A percentile compares a stretch with the other conserved stretches of the same genome.
phyloP scores from a whole-genome alignment of 441 rosid species.

The Dalechampia spathulata region DNA sequence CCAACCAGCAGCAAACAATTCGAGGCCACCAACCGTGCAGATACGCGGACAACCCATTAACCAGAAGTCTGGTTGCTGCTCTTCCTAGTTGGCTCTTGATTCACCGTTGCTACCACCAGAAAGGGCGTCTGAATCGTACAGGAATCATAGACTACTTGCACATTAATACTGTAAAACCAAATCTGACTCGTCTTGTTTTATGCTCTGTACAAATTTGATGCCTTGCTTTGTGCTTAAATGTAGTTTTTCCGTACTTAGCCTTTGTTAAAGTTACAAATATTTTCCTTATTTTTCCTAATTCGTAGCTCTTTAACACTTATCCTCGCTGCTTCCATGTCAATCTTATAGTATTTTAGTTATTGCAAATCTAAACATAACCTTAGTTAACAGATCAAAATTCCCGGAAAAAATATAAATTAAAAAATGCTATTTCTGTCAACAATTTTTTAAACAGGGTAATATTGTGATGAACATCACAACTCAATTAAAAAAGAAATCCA shows the following conservation, averaged over 20 bases:
- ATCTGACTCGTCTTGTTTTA: constrained; percentile 14
- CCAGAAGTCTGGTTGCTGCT: constrained; percentile 90
- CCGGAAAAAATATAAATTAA: too few species aligned
- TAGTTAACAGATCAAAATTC: too few species aligned
- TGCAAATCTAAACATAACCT: too few species aligned
- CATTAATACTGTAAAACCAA: constrained; percentile 5
- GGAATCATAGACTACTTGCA: constrained; percentile 12
- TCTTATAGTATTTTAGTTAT: too few species aligned
- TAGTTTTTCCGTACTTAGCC: too few species aligned
- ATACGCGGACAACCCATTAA: constrained; percentile 83
- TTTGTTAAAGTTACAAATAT: not conserved
- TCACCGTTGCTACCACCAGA: not conserved
- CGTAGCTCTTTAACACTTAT: too few species aligned
- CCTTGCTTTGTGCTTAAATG: constrained; percentile 7
- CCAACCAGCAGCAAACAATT: constrained; percentile 75
- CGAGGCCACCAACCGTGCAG: constrained; percentile 83
- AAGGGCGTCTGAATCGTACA: constrained; percentile 9
- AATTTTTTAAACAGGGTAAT: too few species aligned
- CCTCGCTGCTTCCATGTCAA: too few species aligned
- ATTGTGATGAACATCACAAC: too few species aligned
- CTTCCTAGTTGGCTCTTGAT: constrained; percentile 27
- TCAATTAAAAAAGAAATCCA: too few species aligned
- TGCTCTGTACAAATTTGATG: constrained; percentile 21
- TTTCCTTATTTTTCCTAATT: not conserved
- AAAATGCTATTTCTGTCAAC: too few species aligned